A percentile compares a stretch with the other conserved stretches of the same genome.
Evolutionary conservation across 306 rosid genomes (phyloP).

Genomic region (Vigna unguiculata): DNA sequence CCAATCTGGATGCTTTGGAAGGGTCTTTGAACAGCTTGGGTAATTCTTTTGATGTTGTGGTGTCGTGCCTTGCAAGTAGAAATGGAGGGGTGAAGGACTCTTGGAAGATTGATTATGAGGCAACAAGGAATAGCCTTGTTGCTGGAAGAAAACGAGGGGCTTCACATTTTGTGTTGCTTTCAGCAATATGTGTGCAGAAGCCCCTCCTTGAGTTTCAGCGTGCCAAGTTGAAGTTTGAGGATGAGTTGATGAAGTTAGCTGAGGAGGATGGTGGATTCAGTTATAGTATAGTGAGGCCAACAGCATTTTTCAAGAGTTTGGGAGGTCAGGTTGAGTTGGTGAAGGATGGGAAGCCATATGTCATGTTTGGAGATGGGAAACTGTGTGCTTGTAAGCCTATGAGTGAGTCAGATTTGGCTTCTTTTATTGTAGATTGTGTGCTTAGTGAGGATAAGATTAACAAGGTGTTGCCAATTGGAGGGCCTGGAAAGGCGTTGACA

Average conservation of each 20-base stretch:
- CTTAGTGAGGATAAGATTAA: slow-evolving; percentile 71
- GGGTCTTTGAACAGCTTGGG: slow-evolving; percentile 60
- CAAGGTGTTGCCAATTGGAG: slow-evolving; percentile 81
- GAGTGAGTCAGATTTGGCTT: slow-evolving; percentile 88
- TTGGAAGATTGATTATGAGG: slow-evolving; percentile 97
- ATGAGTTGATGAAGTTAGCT: slow-evolving; percentile 71
- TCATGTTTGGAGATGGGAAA: slow-evolving; percentile 98
- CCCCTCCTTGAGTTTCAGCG: slow-evolving; percentile 96
- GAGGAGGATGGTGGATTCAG: slow-evolving; percentile 63
- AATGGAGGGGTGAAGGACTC: slow-evolving; percentile 93
- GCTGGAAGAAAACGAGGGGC: slow-evolving; percentile 89
- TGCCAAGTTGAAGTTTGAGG: slow-evolving; percentile 92
- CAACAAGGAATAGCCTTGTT: slow-evolving; percentile 82
- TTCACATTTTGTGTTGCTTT: slow-evolving; percentile 89
- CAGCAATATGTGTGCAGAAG: slow-evolving; percentile 97
- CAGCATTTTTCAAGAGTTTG: slow-evolving; percentile 96
- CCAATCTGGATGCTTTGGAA: slow-evolving; percentile 68
- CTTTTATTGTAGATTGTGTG: slow-evolving; percentile 88
- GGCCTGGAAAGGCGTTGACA: slow-evolving; percentile 90
- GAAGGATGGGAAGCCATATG: slow-evolving; percentile 98
- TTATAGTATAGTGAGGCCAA: slow-evolving; percentile 92
- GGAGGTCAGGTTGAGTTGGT: slow-evolving; percentile 98
- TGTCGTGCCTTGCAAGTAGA: slow-evolving; percentile 96
- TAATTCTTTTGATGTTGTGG: slow-evolving; percentile 76
- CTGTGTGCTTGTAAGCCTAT: slow-evolving; percentile 96